Conservation (phyloP, 2,329 filamentous ascomycete species). For the Diaporthe sp. region DNA sequence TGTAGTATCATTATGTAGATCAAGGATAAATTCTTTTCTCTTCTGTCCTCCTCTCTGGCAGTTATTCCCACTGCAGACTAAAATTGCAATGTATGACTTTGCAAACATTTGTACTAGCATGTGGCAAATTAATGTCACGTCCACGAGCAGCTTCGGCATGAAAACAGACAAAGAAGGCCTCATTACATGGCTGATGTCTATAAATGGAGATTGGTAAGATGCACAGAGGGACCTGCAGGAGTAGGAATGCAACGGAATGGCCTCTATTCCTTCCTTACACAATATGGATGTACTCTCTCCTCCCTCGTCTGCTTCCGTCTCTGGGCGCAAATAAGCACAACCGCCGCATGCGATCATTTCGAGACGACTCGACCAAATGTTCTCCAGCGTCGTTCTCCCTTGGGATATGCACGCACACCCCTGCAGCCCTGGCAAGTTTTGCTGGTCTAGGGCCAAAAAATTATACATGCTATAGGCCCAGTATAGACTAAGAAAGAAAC, state of each 20-base stretch:
- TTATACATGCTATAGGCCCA: background rate
- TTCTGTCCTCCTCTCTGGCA: background rate
- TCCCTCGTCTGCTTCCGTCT: slow-evolving; percentile 7
- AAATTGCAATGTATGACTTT: background rate
- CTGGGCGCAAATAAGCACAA: background rate
- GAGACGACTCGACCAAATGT: background rate
- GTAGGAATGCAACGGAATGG: background rate
- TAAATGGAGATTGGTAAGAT: background rate
- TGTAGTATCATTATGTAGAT: background rate
- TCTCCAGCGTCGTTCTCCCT: slow-evolving; percentile 4
- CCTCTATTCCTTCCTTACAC: background rate
- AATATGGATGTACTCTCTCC: background rate
- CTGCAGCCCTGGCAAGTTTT: too few relatives aligned
- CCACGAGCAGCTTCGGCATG: background rate
- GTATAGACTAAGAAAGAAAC: too few relatives aligned
- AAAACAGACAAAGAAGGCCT: background rate
- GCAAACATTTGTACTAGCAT: background rate
- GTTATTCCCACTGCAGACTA: background rate
- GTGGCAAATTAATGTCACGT: too few relatives aligned
- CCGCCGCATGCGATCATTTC: slow-evolving; percentile 7
- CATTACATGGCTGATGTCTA: background rate
- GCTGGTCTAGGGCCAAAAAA: background rate
- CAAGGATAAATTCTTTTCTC: background rate
- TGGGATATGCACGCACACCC: background rate
- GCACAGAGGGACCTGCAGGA: background rate